Evolutionary conservation across 2,329 filamentous ascomycete species (phyloP).

Genomic region (Talaromyces sp.): DNA sequence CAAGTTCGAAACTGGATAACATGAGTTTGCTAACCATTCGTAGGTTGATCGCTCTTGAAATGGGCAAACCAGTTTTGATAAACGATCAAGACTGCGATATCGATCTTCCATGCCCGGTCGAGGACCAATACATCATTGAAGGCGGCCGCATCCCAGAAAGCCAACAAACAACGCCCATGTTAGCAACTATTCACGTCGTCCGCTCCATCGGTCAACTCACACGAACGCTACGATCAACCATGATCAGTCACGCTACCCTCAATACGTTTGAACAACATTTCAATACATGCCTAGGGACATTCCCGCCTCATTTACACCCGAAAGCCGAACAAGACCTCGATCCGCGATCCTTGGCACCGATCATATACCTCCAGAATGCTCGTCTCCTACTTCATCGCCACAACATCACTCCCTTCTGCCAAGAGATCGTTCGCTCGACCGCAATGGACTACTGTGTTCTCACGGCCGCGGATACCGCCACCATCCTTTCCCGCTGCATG

Average conservation of each 20-base stretch:
- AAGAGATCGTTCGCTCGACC: constrained; percentile 64
- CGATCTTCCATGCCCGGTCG: constrained; percentile 73
- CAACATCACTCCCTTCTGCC: constrained; percentile 75
- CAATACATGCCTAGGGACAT: constrained; percentile 70
- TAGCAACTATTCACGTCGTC: constrained; percentile 79
- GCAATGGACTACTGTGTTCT: constrained; percentile 78
- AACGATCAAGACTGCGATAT: constrained; percentile 88
- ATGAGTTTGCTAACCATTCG: constrained; percentile 1
- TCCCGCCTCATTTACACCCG: constrained; percentile 74
- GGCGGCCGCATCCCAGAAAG: constrained; percentile 46
- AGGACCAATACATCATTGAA: constrained; percentile 68
- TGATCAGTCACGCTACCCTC: constrained; percentile 68
- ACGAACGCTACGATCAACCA: constrained; percentile 68
- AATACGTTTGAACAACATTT: constrained; percentile 83
- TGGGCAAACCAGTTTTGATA: constrained; percentile 79
- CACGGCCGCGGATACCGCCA: constrained; percentile 76
- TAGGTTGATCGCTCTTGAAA: constrained; percentile 74
- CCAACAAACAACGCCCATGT: constrained; percentile 69
- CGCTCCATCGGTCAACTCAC: constrained; percentile 75
- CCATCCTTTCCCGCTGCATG: constrained; percentile 70
- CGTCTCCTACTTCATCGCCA: constrained; percentile 87
- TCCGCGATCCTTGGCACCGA: constrained; percentile 71
- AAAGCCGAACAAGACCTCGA: constrained; percentile 69
- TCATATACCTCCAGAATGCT: constrained; percentile 78
- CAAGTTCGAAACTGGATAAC: neutral